Conservation (phyloP, 106 monocot species). For the Phalaenopsis aphrodite region DNA sequence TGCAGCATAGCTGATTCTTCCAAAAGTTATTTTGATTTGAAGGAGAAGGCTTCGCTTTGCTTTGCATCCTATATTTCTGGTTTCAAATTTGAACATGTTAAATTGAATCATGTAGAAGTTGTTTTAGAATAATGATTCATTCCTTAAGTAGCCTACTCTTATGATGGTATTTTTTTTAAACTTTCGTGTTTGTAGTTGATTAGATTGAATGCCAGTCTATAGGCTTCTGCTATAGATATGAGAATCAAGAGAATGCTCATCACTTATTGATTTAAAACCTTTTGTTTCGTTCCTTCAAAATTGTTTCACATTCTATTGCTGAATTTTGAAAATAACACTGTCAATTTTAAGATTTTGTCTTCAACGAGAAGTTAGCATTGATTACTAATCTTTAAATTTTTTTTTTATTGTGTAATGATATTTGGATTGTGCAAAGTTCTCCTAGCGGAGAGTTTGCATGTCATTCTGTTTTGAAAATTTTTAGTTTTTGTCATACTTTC, state of each 20-base stretch:
- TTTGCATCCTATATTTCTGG: too few species aligned
- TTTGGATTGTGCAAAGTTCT: background rate
- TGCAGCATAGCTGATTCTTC: too few species aligned
- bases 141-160: too few species aligned
- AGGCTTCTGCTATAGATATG: too few species aligned
- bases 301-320: background rate
- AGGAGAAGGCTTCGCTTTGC: too few species aligned
- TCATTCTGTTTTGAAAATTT: background rate
- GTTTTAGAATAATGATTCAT: too few species aligned
- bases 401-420: background rate
- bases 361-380: background rate
- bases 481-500: background rate
- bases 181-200: too few species aligned
- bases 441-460: background rate
- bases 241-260: background rate
- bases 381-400: background rate
- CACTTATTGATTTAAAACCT: background rate
- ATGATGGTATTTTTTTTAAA: too few species aligned
- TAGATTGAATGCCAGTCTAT: too few species aligned
- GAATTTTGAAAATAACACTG: background rate
- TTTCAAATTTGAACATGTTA: too few species aligned
- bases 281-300: background rate
- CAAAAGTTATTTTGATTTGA: too few species aligned
- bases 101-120: too few species aligned
- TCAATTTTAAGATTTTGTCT: background rate